Evolutionary conservation across 1,139 yeast genomes (phyloP), one percentile per base, ranked within the genome.

Genomic region (Debaryomyces robertsiae): DNA sequence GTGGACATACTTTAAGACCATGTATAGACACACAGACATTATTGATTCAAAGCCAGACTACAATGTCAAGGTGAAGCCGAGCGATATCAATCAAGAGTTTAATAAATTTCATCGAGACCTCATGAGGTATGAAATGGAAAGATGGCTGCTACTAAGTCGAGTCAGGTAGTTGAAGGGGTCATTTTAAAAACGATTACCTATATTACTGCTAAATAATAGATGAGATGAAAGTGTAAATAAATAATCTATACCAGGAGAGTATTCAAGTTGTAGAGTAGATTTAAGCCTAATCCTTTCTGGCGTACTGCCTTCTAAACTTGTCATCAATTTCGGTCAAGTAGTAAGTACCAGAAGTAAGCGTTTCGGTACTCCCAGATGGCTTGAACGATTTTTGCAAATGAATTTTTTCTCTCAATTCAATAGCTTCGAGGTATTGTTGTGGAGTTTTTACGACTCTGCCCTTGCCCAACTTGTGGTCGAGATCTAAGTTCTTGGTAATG

Each of bases 281-380:
- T 19, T 13, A 35, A 29, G 35, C 18, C 54, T 67, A 79, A 52
- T 77, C 73, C 67, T 84, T 84, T 54, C 79, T 62, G 45, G 77
- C 82, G 61, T 91, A 91, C 45, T 63, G 61, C 74, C 98, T 85
- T 75, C 90, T 89, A 77, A 67, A 94, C 73, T 79, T 88, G 63
- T 90, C 98, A 66, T 91, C 94, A 55, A 94, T 75, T 54, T 81
- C 81, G 48, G 81, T 77, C 63, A 94, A 78, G 69, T 93, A 94
- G 73, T 88, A 94, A 44, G 91, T 77, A 43, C 97, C 97, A 32
- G 73, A 50, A 45, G 79, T 74, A 55, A 94, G 70, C 58, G 77
- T 72, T 18, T 87, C 96, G 52, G 81, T 72, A 31, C 84, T 72
- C 40, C 98, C 98, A 45, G 74, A 63, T 51, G 98, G 98, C 61